Evolutionary conservation across 805 yeast genomes (phyloP).

Genomic region (Kuraishia cidri): DNA sequence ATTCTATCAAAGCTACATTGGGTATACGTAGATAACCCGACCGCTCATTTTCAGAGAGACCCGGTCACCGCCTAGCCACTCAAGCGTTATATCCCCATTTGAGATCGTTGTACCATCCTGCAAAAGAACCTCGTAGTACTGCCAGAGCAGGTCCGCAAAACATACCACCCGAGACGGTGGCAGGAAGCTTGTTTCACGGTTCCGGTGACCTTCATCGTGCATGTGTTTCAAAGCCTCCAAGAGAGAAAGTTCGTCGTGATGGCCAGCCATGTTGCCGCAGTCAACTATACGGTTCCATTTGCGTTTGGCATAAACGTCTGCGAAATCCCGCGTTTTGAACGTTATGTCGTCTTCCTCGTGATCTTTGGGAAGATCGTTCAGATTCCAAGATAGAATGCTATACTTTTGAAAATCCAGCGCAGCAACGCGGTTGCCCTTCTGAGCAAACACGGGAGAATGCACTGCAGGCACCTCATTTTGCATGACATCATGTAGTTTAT

Average conservation of each 20-base stretch:
- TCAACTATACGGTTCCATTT: conserved; percentile 9
- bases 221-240: conserved; percentile 1
- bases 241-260: neutral
- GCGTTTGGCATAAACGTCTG: conserved; percentile 13
- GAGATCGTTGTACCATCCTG: conserved; percentile 5
- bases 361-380: too few relatives aligned
- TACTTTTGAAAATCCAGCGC: conserved; percentile 11
- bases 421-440: conserved; percentile 8
- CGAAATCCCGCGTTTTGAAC: conserved; percentile 16
- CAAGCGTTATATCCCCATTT: conserved; percentile 9
- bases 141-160: conserved; percentile 5
- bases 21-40: conserved; percentile 15
- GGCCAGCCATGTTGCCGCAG: conserved; percentile 1
- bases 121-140: conserved; percentile 11
- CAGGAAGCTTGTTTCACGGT: too few relatives aligned
- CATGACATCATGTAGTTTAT: too few relatives aligned
- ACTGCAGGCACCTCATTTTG: too few relatives aligned
- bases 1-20: neutral
- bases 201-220: neutral
- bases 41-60: conserved; percentile 11
- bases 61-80: conserved; percentile 12
- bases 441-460: too few relatives aligned
- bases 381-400: conserved; percentile 13
- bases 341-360: conserved; percentile 12
- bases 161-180: too few relatives aligned